Evolutionary conservation across 2,329 filamentous ascomycete species (phyloP).

Genomic region (Xylaria sp.): DNA sequence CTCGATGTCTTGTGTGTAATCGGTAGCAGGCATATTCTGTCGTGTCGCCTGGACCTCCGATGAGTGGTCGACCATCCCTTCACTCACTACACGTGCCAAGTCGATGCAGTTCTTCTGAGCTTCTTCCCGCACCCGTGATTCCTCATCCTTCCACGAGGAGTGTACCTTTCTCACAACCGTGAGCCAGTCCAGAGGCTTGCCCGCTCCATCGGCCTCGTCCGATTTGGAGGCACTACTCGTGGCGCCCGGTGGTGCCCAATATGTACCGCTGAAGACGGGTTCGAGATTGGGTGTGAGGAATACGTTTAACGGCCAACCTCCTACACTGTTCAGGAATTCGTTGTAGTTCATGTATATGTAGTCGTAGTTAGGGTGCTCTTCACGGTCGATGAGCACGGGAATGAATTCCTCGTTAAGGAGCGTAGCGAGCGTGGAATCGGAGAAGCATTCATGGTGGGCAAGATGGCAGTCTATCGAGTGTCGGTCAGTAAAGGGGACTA

Average conservation of each 20-base stretch:
- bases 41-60: constrained; percentile 12
- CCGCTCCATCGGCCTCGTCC: constrained; percentile 41
- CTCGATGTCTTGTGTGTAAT: constrained; percentile 51
- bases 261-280: constrained; percentile 92
- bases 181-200: constrained; percentile 70
- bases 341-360: constrained; percentile 98
- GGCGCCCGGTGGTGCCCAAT: constrained; percentile 79
- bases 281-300: constrained; percentile 91
- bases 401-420: constrained; percentile 85
- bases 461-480: constrained; percentile 66
- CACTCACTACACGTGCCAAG: constrained; percentile 79
- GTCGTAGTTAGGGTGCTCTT: constrained; percentile 90
- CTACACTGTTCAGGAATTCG: constrained; percentile 82
- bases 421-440: constrained; percentile 70
- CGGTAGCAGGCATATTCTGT: constrained; percentile 8
- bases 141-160: constrained; percentile 74
- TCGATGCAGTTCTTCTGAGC: constrained; percentile 77
- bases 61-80: constrained; percentile 49
- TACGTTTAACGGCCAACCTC: constrained; percentile 94
- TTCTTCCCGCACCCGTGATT: constrained; percentile 74
- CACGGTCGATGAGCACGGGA: constrained; percentile 86
- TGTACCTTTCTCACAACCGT: constrained; percentile 75
- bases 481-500: constrained; percentile 9
- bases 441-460: constrained; percentile 89
- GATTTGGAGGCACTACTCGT: constrained; percentile 35